Evolutionary conservation across 2,329 filamentous ascomycete species (phyloP).

Genomic region (Macrophomina phaseolina): DNA sequence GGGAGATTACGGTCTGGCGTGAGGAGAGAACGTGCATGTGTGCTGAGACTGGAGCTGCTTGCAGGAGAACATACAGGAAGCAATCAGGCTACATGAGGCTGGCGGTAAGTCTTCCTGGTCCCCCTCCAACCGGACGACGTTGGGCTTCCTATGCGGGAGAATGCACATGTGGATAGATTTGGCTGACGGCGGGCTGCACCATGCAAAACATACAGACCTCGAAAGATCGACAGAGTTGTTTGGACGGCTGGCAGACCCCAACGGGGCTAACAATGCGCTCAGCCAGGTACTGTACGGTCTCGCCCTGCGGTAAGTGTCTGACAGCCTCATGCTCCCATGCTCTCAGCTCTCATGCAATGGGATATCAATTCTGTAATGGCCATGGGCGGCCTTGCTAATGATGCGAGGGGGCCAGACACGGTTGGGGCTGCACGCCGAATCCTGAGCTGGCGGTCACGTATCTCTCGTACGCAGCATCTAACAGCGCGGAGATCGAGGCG

Average conservation of each 20-base stretch:
- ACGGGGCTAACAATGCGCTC: constrained; percentile 86
- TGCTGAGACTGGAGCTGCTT: constrained; percentile 28
- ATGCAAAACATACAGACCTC: constrained; percentile 58
- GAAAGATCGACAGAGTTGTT: constrained; percentile 85
- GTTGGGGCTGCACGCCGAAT: constrained; percentile 84
- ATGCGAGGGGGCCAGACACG: constrained; percentile 66
- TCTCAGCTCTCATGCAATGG: neutral
- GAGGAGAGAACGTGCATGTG: neutral
- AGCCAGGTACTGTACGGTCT: constrained; percentile 96
- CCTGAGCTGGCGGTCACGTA: constrained; percentile 77
- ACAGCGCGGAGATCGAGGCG: constrained; percentile 85
- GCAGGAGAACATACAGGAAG: constrained; percentile 79
- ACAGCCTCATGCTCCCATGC: neutral
- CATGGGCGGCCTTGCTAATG: constrained; percentile 10
- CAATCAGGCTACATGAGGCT: constrained; percentile 89
- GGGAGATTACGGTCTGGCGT: neutral
- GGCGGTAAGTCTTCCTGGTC: constrained; percentile 57
- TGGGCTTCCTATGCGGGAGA: constrained; percentile 9
- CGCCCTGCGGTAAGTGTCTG: constrained; percentile 71
- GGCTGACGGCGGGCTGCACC: constrained; percentile 29
- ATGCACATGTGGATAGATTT: neutral
- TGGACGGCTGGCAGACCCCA: constrained; percentile 78
- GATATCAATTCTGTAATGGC: neutral
- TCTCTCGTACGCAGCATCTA: constrained; percentile 86
- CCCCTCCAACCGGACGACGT: too few species aligned